phyloP scores from a whole-genome alignment of 148 eudicot species.

The Selenicereus undatus region DNA sequence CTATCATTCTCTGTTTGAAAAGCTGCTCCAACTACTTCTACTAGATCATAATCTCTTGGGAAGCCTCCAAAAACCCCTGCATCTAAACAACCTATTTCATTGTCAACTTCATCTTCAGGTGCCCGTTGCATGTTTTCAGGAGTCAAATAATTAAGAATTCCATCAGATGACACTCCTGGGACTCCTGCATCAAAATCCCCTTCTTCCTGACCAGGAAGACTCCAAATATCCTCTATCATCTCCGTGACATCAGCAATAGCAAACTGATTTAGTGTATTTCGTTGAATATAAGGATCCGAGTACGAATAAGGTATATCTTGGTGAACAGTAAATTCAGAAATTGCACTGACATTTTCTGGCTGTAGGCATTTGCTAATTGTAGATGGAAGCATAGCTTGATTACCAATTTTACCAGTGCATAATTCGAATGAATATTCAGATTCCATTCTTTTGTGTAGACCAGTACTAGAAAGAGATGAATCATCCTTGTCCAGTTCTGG shows the following conservation, averaged over 20 bases:
- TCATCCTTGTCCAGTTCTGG: constrained; percentile 27
- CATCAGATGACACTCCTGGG: constrained; percentile 24
- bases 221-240: constrained; percentile 21
- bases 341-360: constrained; percentile 15
- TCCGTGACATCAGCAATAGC: constrained; percentile 18
- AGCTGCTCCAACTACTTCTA: constrained; percentile 39
- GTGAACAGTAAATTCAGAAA: constrained; percentile 16
- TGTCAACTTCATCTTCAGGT: constrained; percentile 16
- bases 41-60: constrained; percentile 38
- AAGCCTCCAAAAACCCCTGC: constrained; percentile 31
- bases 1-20: constrained; percentile 19
- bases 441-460: constrained; percentile 12
- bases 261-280: constrained; percentile 20
- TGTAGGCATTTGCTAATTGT: constrained; percentile 10
- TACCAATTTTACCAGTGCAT: constrained; percentile 9
- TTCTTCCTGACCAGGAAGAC: constrained; percentile 33
- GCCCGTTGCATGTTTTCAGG: constrained; percentile 19
- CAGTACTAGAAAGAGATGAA: constrained; percentile 16
- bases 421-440: constrained; percentile 25
- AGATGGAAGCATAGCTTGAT: constrained; percentile 21
- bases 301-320: constrained; percentile 20
- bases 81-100: constrained; percentile 12
- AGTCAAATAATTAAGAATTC: constrained; percentile 10
- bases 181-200: constrained; percentile 21
- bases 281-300: constrained; percentile 20